Conservation (phyloP, 179 eudicot species). For the Camellia oleifera region DNA sequence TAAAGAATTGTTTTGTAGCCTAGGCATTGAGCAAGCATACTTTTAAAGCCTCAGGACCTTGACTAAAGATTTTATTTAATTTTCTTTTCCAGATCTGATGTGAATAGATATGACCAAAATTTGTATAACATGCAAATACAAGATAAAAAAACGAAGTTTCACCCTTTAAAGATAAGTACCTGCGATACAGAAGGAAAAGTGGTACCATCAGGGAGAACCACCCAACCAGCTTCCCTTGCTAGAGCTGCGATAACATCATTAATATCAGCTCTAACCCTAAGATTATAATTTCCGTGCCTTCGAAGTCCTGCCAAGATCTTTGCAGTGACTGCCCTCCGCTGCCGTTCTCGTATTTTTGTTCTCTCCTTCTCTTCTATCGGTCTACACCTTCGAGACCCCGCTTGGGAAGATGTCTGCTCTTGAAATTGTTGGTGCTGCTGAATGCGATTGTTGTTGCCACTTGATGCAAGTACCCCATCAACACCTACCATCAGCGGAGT, state of each 20-base stretch:
- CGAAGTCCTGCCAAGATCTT: slow-evolving; percentile 93
- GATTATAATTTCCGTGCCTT: slow-evolving; percentile 94
- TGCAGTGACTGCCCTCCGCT: slow-evolving; percentile 94
- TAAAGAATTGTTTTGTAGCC: neutral
- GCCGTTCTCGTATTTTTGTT: slow-evolving; percentile 94
- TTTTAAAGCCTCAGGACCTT: neutral
- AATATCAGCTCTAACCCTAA: slow-evolving; percentile 96
- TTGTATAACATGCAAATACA: neutral
- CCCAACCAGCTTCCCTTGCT: slow-evolving; percentile 99
- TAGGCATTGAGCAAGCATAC: neutral
- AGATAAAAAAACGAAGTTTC: neutral
- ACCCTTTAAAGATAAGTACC: slow-evolving; percentile 35
- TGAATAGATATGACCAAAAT: neutral
- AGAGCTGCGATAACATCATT: slow-evolving; percentile 96
- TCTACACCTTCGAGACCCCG: slow-evolving; percentile 67
- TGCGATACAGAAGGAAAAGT: slow-evolving; percentile 87
- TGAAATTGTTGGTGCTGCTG: slow-evolving; percentile 58
- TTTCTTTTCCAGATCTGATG: neutral
- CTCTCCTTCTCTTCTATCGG: slow-evolving; percentile 96
- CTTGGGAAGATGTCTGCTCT: slow-evolving; percentile 54
- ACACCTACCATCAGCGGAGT: slow-evolving; percentile 41
- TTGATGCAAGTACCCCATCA: slow-evolving; percentile 44
- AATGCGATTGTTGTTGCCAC: slow-evolving; percentile 38
- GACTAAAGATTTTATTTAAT: neutral
- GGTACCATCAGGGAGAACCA: slow-evolving; percentile 98